phyloP scores from a whole-genome alignment of 106 monocot species.

The Dioscorea zingiberensis region DNA sequence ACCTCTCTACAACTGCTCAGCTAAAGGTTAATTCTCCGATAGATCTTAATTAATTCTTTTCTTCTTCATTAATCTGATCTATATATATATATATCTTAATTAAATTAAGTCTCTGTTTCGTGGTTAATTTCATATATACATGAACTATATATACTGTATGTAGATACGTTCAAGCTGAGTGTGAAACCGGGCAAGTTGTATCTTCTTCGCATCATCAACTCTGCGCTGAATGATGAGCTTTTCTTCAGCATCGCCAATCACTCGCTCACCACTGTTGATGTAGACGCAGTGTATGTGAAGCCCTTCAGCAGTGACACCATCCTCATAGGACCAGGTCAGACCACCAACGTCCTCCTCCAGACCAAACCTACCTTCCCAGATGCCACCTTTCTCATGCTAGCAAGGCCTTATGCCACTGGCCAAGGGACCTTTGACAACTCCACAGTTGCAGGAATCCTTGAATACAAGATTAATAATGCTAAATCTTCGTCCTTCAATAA shows the following conservation, averaged over 20 bases:
- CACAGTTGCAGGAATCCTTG: constrained; percentile 14
- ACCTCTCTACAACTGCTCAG: no score
- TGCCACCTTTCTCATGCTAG: constrained; percentile 15
- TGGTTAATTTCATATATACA: not conserved
- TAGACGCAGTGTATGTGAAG: constrained; percentile 32
- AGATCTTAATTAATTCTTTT: no score
- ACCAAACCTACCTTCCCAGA: constrained; percentile 8
- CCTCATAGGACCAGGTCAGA: constrained; percentile 7
- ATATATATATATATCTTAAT: no score
- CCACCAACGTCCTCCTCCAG: constrained; percentile 4
- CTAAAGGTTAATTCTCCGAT: no score
- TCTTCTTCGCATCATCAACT: constrained; percentile 40
- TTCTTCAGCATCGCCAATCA: constrained; percentile 51
- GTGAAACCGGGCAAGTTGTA: constrained; percentile 42
- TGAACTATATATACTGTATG: no score
- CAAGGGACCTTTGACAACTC: constrained; percentile 19
- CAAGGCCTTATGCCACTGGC: constrained; percentile 14
- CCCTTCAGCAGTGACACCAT: constrained; percentile 17
- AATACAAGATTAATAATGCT: constrained; percentile 1
- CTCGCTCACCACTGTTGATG: constrained; percentile 31
- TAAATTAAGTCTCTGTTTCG: no score
- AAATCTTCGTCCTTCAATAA: not conserved
- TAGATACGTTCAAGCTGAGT: constrained; percentile 28
- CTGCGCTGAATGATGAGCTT: constrained; percentile 47
- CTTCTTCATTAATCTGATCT: no score